Percentiles rank a stretch among this genome's conserved stretches.
Conservation (phyloP, 1,284 basidiomycete genomes). For the Lentinula novae-zelandiae region DNA sequence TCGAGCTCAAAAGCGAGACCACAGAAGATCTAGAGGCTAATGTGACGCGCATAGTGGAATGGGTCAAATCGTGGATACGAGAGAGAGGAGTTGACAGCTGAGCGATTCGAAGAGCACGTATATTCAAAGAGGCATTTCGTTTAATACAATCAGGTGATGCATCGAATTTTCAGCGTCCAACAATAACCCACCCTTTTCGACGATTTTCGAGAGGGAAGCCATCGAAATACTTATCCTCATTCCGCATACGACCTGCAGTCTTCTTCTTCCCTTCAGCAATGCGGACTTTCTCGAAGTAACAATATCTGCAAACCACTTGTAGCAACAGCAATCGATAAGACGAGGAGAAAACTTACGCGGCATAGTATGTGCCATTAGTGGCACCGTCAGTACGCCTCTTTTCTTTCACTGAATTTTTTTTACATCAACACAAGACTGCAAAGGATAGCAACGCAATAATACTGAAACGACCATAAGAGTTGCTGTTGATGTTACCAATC, state of each 20-base stretch:
- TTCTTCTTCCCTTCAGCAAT: constrained; percentile 47
- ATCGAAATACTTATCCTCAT: constrained; percentile 28
- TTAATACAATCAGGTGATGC: not conserved
- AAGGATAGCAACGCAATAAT: not conserved
- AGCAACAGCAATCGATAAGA: not conserved
- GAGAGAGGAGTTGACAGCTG: constrained; percentile 30
- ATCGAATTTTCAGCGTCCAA: not conserved
- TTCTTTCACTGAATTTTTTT: constrained; percentile 33
- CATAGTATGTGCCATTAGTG: constrained; percentile 39
- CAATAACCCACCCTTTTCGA: constrained; percentile 25
- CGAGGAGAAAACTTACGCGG: constrained; percentile 32
- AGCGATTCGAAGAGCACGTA: not conserved
- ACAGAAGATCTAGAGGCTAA: constrained; percentile 86
- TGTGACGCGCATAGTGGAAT: constrained; percentile 78
- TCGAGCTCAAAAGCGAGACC: constrained; percentile 81
- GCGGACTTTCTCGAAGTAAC: constrained; percentile 47
- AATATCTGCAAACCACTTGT: constrained; percentile 27
- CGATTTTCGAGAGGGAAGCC: constrained; percentile 22
- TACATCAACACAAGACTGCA: not conserved
- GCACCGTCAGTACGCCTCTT: constrained; percentile 37
- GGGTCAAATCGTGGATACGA: constrained; percentile 79
- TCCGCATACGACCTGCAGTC: constrained; percentile 33
- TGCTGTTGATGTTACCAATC: constrained; percentile 44
- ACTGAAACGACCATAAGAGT: constrained; percentile 47
- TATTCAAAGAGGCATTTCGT: not conserved